Base-by-base conservation (phyloP, 2,329 filamentous ascomycete genomes). In the Arthrobotrys conoides region DNA sequence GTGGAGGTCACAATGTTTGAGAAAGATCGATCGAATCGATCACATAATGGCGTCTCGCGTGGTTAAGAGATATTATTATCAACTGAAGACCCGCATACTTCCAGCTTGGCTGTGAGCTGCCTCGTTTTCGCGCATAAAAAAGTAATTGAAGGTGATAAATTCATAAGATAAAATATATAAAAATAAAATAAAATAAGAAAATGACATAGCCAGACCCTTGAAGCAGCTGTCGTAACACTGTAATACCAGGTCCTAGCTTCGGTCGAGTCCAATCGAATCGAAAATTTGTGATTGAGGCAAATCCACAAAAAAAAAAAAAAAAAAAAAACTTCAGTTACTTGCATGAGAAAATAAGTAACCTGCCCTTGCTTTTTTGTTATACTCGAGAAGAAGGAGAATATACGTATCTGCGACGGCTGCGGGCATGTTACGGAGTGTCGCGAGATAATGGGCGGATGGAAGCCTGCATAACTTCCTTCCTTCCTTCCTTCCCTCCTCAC, bases 221-320 rank as follows among this genome's bases (percentile, higher is more conserved):
- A 66, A 59, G 57, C 22, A 59, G 48, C 55, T 27, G 59, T 61
- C 57, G 57, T 61, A 61, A 44, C 36, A 61, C 44, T 38, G 57
- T 61, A 61, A 61, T 61, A 61, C 57, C 2, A 6, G 12, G 5
- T 12, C 10, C 20, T 51, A 14, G 4, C 6, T 27, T 24, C 48
- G 27, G 38, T 30, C 27, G n/a, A 30, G 22, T 53, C 10, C 1
- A 27, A 59, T 46, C 44, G n/a, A 46, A 46, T 46, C 55, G 48
- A 20, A 66, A 59, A 14, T 76, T 66, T 76, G 49, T 71, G 67
- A 77, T 71, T 77, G 73, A 77, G 73, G 73, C 73, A 77, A 77
- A 30, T n/a, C n/a, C n/a, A n/a, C n/a, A 30, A 30, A 30, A 30
- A 30, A 30, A 77, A 20, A 77, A 30, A 30, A 30, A 30, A 30